These are phyloP conservation scores for Iris pallida DNA, from an alignment of 116 monocot species.

Conservation along the genomic window DNA sequence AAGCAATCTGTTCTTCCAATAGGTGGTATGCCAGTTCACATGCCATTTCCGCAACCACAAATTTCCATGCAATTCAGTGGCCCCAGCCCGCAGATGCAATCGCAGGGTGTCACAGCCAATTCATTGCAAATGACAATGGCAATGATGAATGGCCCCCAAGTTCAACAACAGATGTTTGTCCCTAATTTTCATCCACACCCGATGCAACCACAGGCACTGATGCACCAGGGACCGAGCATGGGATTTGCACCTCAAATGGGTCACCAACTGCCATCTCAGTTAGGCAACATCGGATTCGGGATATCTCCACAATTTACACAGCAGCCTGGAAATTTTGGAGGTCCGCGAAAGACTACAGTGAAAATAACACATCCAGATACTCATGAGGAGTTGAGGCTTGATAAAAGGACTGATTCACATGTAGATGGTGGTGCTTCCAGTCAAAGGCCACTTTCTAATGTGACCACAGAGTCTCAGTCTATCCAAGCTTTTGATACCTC, in stretches of 20 bases:
- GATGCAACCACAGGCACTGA: slow-evolving; percentile 48
- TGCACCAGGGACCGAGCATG: slow-evolving; percentile 66
- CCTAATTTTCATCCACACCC: slow-evolving; percentile 51
- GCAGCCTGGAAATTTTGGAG: slow-evolving; percentile 45
- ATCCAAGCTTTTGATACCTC: slow-evolving; percentile 20
- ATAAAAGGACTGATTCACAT: slow-evolving; percentile 40
- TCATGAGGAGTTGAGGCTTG: slow-evolving; percentile 83
- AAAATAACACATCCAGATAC: slow-evolving; percentile 96
- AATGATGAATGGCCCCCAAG: slow-evolving; percentile 39
- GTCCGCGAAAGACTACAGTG: slow-evolving; percentile 44
- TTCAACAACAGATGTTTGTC: slow-evolving; percentile 52
- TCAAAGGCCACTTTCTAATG: slow-evolving; percentile 33
- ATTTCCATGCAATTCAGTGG: slow-evolving; percentile 63
- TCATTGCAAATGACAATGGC: slow-evolving; percentile 51
- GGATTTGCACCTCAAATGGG: slow-evolving; percentile 47
- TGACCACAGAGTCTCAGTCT: slow-evolving; percentile 39
- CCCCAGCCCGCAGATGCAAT: slow-evolving; percentile 42
- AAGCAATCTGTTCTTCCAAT: slow-evolving; percentile 37
- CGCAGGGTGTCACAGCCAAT: slow-evolving; percentile 26
- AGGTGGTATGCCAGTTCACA: slow-evolving; percentile 32
- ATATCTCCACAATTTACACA: slow-evolving; percentile 51
- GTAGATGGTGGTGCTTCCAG: slow-evolving; percentile 28
- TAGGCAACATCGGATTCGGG: slow-evolving; percentile 51
- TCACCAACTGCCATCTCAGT: slow-evolving; percentile 56
- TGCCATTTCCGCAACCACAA: slow-evolving; percentile 52